Percentiles rank a stretch among this genome's conserved stretches.
Evolutionary conservation across 805 yeast species (phyloP).

Genomic region (Wickerhamiella azyma): DNA sequence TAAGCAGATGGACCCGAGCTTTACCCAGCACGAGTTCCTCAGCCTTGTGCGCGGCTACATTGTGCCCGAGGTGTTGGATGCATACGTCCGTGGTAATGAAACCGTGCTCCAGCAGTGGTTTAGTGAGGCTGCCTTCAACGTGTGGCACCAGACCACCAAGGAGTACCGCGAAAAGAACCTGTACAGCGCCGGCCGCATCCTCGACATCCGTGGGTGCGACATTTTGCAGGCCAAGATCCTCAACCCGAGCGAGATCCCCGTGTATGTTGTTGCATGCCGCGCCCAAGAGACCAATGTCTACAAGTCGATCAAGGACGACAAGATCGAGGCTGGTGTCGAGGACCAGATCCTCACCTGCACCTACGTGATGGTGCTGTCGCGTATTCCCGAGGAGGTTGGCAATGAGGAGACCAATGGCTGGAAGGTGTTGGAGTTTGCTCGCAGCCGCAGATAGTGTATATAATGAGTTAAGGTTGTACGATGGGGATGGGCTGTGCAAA

Average conservation of each 20-base stretch:
- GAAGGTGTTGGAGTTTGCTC: conserved; percentile 87
- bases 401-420: conserved; percentile 91
- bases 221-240: conserved; percentile 75
- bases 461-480: background rate
- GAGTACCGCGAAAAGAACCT: conserved; percentile 83
- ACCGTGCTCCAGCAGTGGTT: conserved; percentile 76
- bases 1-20: conserved; percentile 79
- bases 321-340: conserved; percentile 90
- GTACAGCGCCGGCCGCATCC: conserved; percentile 77
- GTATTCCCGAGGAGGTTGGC: conserved; percentile 83
- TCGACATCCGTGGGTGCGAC: conserved; percentile 92
- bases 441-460: conserved; percentile 54
- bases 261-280: conserved; percentile 82
- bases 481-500: background rate
- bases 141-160: conserved; percentile 86
- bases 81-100: conserved; percentile 85
- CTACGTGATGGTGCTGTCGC: conserved; percentile 92
- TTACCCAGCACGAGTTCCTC: conserved; percentile 64
- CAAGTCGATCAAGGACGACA: conserved; percentile 83
- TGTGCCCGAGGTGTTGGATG: conserved; percentile 90
- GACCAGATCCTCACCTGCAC: conserved; percentile 84
- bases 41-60: conserved; percentile 80
- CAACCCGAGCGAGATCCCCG: conserved; percentile 87
- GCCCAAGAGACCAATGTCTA: conserved; percentile 90
- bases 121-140: conserved; percentile 92